Base-by-base conservation (phyloP, 495 filamentous ascomycete genomes). In the Penicillium coffeae region DNA sequence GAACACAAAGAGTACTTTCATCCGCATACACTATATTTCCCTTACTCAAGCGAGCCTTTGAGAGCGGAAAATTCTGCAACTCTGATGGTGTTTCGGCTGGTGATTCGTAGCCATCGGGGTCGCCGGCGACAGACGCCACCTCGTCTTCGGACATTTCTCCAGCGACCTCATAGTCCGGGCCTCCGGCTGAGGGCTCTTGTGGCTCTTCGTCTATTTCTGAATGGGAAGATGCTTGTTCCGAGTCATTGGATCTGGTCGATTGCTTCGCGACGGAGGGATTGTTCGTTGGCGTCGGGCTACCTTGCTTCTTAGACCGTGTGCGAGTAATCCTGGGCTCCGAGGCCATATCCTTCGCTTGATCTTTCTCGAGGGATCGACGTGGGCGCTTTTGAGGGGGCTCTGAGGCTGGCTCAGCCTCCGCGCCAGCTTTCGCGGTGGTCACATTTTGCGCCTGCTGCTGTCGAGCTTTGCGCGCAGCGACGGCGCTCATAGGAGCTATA, bases 391-490 rank as follows among this genome's bases (percentile, higher is more conserved):
- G 57, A 16, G 66, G 70, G 7, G 66, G 70, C 19, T 69, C 72
- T 6, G n/a, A 41, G 7, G 45, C 48, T 12, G 49, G 14, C 32
- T 66, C 57, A 22, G 38, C 42, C 4, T 40, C 45, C 3, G 54
- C 40, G 13, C 57, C 43, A 22, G 52, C 51, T 25, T 58, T 58
- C 18, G 62, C 19, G 16, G 50, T 22, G 2, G 49, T 38, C 13
- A 44, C 51, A 35, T 21, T 51, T 34, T 67, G 68, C 34, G 58
- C 56, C 51, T 66, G 64, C 43, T 73, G 70, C 53, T 69, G 62
- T 41, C 71, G 70, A 64, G 72, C 72, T 68, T 61, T 73, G 59
- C 71, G 72, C 46, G 72, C 72, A 14, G 72, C 72, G 45, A 75
- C 46, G 21, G 72, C 72, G 51, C 72, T 75, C 43, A 74, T 56